Evolutionary conservation across 1,284 basidiomycete genomes (phyloP), one percentile per base, ranked within the genome.

Genomic region (Sphagnurus paluster): DNA sequence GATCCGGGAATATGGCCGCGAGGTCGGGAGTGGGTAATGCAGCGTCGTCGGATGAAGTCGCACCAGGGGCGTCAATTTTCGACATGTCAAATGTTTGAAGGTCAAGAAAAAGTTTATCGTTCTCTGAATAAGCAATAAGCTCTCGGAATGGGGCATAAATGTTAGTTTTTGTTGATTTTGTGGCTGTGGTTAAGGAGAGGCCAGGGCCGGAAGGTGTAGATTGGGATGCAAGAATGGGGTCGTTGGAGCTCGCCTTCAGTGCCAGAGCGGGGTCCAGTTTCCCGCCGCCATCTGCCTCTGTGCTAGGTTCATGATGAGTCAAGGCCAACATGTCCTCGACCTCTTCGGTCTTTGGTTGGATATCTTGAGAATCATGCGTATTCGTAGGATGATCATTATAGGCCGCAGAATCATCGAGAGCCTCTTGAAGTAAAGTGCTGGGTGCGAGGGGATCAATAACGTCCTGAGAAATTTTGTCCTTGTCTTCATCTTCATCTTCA

Each of bases 301-400:
- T 10, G 28, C 10, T 7, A 26, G 59, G 54, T 24, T 52, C 56
- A 28, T 56, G 58, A 34, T 68, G 60, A 35, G 61, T 66, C 46
- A 85, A 56, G 28, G 70, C 72, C n/a, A 72, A 71, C 5, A 68
- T 55, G 54, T 83, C 80, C 19, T 87, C 84, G 26, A 79, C 53
- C 24, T 86, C 82, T 59, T 87, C 85, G 24, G 74, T 64, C 60
- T 88, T 87, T 13, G 76, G 79, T 49, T 74, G 65, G 11, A 76
- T 57, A 33, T 66, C 67, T 46, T 64, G 61, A 33, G 56, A 51
- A 39, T 59, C 59, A 26, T 63, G 62, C 44, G 65, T 61, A 37
- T 66, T 64, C 20, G 55, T 52, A 4, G 53, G 52, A 14, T 56
- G 51, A 19, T 50, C 45, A 14, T 53, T 53, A 28, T 70, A 63